Evolutionary conservation across 345 rosid genomes (phyloP), one percentile per base, ranked within the genome.

Genomic region (Clarkia xantiana): DNA sequence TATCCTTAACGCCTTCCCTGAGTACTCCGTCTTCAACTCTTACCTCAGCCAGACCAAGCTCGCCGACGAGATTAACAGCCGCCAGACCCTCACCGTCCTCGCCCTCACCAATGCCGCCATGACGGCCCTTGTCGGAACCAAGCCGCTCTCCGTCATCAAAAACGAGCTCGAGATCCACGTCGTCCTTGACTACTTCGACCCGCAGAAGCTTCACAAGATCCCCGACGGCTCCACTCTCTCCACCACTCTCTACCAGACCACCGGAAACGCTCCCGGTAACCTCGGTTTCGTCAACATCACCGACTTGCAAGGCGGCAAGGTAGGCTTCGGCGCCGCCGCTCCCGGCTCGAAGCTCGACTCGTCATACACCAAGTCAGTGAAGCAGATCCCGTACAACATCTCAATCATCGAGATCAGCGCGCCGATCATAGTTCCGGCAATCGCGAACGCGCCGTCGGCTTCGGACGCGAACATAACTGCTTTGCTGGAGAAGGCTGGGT

Each of bases 211-310:
- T 62, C 96, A 86, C 59, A 51, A 74, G 62, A 72, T 86, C 76
- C 70, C 98, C 11, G 50, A 81, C 12, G 94, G 93, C 57, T 62
- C 86, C 43, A 66, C 75, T 6, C 80, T 90, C 62, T 51, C 80
- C 54, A 81, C 98, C 46, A 91, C 93, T 5, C 96, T 91, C 17
- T 91, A 83, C 65, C 98, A 84, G 62, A 81, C 98, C 54, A 91
- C 94, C 60, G 96, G 98, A 9, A 73, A 76, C 47, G 94, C 93
- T 56, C 81, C 94, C 9, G 96, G 96, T 1, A 79, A 75, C 59
- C 15, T 70, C 19, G 94, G 94, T 1, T 81, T 91, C 53, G 93
- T 91, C 57, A 86, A 91, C 56, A 91, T 86, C 55, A 91, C 94
- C 54, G 86, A 79, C 53, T 77, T 86, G 6, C 68, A 71, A 44